Conservation (phyloP, 495 filamentous ascomycete species). For the Elasticomyces elasticus region DNA sequence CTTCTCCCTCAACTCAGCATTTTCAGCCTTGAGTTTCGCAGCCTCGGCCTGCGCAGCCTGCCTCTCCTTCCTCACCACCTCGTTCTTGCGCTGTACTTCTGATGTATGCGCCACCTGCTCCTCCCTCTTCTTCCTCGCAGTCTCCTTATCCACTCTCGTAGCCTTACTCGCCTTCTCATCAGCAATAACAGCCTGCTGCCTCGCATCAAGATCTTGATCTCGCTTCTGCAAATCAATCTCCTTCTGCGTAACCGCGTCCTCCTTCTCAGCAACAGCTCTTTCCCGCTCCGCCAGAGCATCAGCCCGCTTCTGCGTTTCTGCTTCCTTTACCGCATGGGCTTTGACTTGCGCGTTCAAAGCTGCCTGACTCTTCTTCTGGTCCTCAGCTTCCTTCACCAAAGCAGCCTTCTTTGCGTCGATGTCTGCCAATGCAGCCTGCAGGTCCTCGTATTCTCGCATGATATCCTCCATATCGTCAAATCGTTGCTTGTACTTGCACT, state of each 20-base stretch:
- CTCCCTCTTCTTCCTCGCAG: neutral
- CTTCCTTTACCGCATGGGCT: neutral
- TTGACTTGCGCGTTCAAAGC: neutral
- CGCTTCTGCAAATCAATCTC: conserved; percentile 1
- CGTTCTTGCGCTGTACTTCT: neutral
- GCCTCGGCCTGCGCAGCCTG: neutral
- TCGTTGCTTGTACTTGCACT: neutral
- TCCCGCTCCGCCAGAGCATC: neutral
- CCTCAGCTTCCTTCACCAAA: neutral
- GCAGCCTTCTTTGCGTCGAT: neutral
- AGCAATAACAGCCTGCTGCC: neutral
- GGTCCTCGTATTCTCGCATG: neutral
- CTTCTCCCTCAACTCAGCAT: neutral
- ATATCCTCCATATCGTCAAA: neutral
- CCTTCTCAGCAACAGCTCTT: neutral
- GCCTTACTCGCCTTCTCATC: neutral
- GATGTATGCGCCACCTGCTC: neutral
- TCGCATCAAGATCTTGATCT: neutral
- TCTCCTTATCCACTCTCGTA: neutral
- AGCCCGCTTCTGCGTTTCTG: neutral
- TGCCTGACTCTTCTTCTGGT: neutral
- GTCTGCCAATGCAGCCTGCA: neutral
- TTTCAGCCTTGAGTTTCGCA: neutral
- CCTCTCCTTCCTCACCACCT: neutral
- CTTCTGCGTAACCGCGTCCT: neutral